Percentiles rank a stretch among this genome's conserved stretches.
Evolutionary conservation across 179 eudicot genomes (phyloP).

Genomic region (Beta lomatogona): DNA sequence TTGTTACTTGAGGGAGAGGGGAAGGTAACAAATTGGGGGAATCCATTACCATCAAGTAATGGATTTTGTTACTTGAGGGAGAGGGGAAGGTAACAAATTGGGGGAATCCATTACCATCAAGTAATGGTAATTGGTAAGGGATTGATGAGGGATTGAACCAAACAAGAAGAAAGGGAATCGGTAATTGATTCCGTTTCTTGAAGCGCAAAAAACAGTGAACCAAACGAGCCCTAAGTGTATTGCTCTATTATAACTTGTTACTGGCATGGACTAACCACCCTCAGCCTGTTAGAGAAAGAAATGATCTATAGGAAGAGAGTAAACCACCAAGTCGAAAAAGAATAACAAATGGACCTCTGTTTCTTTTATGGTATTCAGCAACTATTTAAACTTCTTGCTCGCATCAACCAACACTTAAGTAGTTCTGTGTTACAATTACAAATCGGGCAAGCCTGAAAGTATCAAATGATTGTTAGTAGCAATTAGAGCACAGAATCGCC

Average conservation of each 20-base stretch:
- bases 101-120: no score
- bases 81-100: no score
- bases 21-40: no score
- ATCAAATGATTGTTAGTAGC: not conserved
- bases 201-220: no score
- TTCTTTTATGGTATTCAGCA: constrained; percentile 36
- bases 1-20: no score
- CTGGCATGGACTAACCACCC: constrained; percentile 3
- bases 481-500: not conserved
- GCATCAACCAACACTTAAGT: constrained; percentile 54
- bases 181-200: no score
- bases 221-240: not conserved
- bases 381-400: constrained; percentile 27
- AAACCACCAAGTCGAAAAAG: constrained; percentile 9
- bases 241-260: not conserved
- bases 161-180: no score
- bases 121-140: no score
- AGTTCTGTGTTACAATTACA: constrained; percentile 39
- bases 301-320: not conserved
- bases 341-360: not conserved
- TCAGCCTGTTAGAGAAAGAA: not conserved
- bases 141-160: no score
- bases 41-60: no score
- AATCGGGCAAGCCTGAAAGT: constrained; percentile 72
- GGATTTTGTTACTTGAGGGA: no score